Base-by-base conservation (phyloP, 768 basidiomycete genomes). In the Amanita fuliginea region DNA sequence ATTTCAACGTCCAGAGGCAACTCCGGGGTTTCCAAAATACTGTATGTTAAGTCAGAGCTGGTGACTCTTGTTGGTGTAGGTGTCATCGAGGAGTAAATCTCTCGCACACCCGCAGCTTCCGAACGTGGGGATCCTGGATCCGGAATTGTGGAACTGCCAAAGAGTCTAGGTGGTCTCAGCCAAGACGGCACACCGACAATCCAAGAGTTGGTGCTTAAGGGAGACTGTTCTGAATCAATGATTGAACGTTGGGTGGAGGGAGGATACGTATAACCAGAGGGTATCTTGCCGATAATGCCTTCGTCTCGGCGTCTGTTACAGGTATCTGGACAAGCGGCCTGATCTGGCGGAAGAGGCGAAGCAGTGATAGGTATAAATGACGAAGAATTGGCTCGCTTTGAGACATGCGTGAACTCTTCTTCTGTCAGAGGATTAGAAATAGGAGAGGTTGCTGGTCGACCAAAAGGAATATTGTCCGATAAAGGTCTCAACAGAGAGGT, bases 1-100 rank as follows among this genome's bases (percentile, higher is more conserved):
- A 74, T 71, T 49, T 83, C 83, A 28, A 67, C 62, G 57, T 92
- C 88, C 11, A 82, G 67, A 5, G 67, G 58, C 24, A 73, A 70
- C 54, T 81, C 78, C 1, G 81, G 81, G 18, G 80, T 77, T 58
- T 96, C 90, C 36, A 94, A 71, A 37, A 95, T 73, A 55, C 91
- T 93, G 64, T 81, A 91, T 1, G 84, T 79, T 54, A 87, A 67
- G 54, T 87, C 84, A 34, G 68, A 60, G 19, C 70, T 64, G 57
- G 62, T 65, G 46, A 71, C 63, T 56, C 62, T 66, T 54, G 66
- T 71, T 16, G 56, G 55, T 11, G 59, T 47, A 7, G 65, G 60
- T 14, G 64, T 54, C n/a, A 63, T 61, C 41, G 74, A 68, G 1
- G 82, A 76, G 55, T 83, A 78, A 39, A 83, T 69, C 61, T 87